These are phyloP conservation scores for Penicillium robsamsonii DNA, from an alignment of 495 filamentous ascomycete genomes.

Conservation along the genomic window DNA sequence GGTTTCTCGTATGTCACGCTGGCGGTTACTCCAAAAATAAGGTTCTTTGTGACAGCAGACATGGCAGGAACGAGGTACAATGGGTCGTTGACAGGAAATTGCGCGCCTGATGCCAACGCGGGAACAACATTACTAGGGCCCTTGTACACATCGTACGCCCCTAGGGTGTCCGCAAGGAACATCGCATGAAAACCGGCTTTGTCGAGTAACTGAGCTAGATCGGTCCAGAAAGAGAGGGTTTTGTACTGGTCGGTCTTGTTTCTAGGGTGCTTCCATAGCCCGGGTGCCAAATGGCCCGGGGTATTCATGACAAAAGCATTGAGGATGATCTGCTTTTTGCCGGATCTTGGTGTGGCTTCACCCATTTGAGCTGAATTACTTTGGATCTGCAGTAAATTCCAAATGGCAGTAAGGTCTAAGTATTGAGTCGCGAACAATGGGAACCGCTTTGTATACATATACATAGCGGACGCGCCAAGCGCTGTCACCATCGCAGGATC, in stretches of 20 bases:
- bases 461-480: not conserved
- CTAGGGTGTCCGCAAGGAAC: conserved; percentile 55
- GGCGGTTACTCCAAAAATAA: conserved; percentile 54
- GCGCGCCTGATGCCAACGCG: conserved; percentile 29
- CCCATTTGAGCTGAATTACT: conserved; percentile 9
- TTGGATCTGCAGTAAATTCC: not conserved
- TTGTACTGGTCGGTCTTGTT: conserved; percentile 55
- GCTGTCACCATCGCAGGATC: not conserved
- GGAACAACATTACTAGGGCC: conserved; percentile 30
- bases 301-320: conserved; percentile 58
- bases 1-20: conserved; percentile 57
- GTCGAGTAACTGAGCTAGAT: conserved; percentile 56
- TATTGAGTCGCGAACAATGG: not conserved
- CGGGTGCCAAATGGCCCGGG: conserved; percentile 55
- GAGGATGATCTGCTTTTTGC: conserved; percentile 55
- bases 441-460: not conserved
- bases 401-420: not conserved
- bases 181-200: conserved; percentile 60
- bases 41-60: conserved; percentile 55
- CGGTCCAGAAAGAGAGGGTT: conserved; percentile 53
- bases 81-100: conserved; percentile 43
- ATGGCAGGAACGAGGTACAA: conserved; percentile 52
- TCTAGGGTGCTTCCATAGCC: conserved; percentile 54
- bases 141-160: conserved; percentile 37
- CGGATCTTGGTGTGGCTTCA: not conserved